phyloP scores from a whole-genome alignment of 352 stramenopile species.

The Pythium brachiatum region DNA sequence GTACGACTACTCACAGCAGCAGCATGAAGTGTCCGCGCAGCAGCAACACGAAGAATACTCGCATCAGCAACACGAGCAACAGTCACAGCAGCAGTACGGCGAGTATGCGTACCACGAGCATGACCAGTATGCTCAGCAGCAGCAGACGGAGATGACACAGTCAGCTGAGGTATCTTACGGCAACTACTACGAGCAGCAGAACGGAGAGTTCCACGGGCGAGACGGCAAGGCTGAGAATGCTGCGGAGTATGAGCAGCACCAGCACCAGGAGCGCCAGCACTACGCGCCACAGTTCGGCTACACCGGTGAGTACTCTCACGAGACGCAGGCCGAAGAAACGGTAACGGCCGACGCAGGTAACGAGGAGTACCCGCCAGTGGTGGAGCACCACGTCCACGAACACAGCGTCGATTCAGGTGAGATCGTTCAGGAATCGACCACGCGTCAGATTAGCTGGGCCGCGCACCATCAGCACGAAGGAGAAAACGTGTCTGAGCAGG shows the following conservation, averaged over 20 bases:
- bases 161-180: not conserved
- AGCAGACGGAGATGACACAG: not conserved
- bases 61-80: not conserved
- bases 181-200: conserved; percentile 2
- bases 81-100: not conserved
- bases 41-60: not conserved
- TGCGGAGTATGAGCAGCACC: not conserved
- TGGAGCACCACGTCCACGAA: not conserved
- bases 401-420: not conserved
- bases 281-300: not conserved
- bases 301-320: not conserved
- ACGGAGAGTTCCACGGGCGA: not conserved
- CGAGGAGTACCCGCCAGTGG: not conserved
- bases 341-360: not conserved
- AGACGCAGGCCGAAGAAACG: not conserved
- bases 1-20: not conserved
- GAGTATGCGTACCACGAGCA: not conserved
- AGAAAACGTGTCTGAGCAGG: not conserved
- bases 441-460: conserved; percentile 20
- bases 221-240: not conserved
- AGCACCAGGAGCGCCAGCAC: conserved; percentile 4
- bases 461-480: conserved; percentile 1
- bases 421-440: not conserved
- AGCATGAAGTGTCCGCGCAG: not conserved
- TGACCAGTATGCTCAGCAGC: not conserved